Evolutionary conservation across 2,329 filamentous ascomycete species (phyloP), one percentile per base, ranked within the genome.

Genomic region (Simplicillium aogashimaense): DNA sequence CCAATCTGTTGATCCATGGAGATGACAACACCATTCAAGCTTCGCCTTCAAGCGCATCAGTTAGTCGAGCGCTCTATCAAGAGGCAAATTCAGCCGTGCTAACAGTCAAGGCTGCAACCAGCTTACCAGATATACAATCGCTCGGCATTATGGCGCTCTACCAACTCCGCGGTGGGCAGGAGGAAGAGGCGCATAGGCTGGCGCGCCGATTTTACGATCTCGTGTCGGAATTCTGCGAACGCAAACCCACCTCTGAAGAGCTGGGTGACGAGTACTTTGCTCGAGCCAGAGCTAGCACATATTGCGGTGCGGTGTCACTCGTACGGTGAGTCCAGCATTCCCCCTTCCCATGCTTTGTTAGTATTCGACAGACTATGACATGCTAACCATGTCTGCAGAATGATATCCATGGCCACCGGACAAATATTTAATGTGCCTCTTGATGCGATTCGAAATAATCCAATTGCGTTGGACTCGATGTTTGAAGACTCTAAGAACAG

Each of bases 231-330:
- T 35, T 47, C 3, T 41, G 45, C 13, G 9, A 15, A 3, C n/a
- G 18, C 11, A 39, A 40, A 11, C 20, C 20, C 6, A 17, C 34
- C 4, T 9, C 3, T n/a, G 11, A n/a, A 4, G 18, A 14, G 3
- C 3, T 34, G 14, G 18, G 7, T 6, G 15, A 34, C 3, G 43
- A 30, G 11, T 18, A 40, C 9, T 45, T 43, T 31, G 9, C 29
- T n/a, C 35, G 17, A 29, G 45, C 39, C 3, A 16, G 35, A 3
- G 39, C 43, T 1, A 37, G 39, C 4, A 40, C 43, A 7, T 43
- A 42, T 15, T 45, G 41, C 28, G 45, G 43, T n/a, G 45, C 45
- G n/a, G 34, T 45, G 10, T 45, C 41, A 9, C 37, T 45, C 11
- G 20, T 40, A 1, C 43, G 45, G 45, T 47, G 35, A 7, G 28